A percentile compares a stretch with the other conserved stretches of the same genome.
Evolutionary conservation across 768 basidiomycete species (phyloP).

Genomic region (Phanerodontia chrysosporium): DNA sequence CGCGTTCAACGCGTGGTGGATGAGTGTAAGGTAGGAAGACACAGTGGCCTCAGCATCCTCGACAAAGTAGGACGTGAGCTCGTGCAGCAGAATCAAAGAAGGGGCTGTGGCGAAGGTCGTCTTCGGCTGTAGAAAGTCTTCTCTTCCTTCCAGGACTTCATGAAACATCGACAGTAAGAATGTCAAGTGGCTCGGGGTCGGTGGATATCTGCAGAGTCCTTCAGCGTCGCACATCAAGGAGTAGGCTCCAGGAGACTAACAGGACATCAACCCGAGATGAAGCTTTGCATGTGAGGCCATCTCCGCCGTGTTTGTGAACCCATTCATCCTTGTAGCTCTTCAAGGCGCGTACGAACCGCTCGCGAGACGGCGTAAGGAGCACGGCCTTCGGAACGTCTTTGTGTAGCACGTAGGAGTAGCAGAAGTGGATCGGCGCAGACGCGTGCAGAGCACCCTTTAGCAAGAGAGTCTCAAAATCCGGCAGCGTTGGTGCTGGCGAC

Average conservation of each 20-base stretch:
- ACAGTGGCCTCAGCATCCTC: slow-evolving; percentile 23
- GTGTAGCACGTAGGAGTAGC: slow-evolving; percentile 43
- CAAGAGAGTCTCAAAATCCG: slow-evolving; percentile 53
- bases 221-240: neutral
- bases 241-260: slow-evolving; percentile 35
- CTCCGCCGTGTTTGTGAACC: slow-evolving; percentile 27
- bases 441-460: slow-evolving; percentile 60
- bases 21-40: slow-evolving; percentile 48
- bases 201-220: slow-evolving; percentile 50
- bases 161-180: slow-evolving; percentile 49
- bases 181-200: slow-evolving; percentile 52
- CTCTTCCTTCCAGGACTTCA: slow-evolving; percentile 23
- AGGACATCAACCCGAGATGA: slow-evolving; percentile 37
- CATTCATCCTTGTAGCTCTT: slow-evolving; percentile 45
- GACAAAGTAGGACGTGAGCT: slow-evolving; percentile 53
- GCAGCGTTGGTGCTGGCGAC: slow-evolving; percentile 41
- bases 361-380: slow-evolving; percentile 51
- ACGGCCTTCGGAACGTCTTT: slow-evolving; percentile 35
- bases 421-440: slow-evolving; percentile 67
- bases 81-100: slow-evolving; percentile 54
- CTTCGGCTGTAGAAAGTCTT: slow-evolving; percentile 24
- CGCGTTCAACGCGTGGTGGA: slow-evolving; percentile 43
- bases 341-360: slow-evolving; percentile 38
- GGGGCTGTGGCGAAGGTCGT: slow-evolving; percentile 38
- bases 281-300: slow-evolving; percentile 20